These are phyloP conservation scores for Scleroderma bovista DNA, from an alignment of 768 basidiomycete species.

Conservation along the genomic window DNA sequence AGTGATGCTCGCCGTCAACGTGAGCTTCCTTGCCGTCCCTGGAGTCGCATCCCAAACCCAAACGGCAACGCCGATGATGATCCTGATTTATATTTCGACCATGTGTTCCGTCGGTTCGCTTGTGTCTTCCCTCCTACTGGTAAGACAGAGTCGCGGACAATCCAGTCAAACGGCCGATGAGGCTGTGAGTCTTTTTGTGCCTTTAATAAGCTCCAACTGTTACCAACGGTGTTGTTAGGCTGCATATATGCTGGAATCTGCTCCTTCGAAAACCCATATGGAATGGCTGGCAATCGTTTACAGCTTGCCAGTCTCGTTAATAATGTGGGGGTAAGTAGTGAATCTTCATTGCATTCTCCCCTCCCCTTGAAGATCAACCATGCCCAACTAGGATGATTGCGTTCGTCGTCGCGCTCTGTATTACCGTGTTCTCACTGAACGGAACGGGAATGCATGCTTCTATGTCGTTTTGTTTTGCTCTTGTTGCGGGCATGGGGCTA, in stretches of 20 bases:
- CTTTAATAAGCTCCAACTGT: not conserved
- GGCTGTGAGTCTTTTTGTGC: conserved; percentile 28
- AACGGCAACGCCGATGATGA: not conserved
- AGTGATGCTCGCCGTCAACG: conserved; percentile 30
- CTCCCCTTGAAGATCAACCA: not conserved
- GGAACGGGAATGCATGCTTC: not conserved
- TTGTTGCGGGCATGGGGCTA: not conserved
- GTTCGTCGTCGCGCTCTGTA: not conserved
- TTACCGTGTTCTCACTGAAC: not conserved
- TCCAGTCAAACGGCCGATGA: conserved; percentile 31
- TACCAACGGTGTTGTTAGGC: not conserved
- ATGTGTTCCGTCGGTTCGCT: conserved; percentile 5
- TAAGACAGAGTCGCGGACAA: conserved; percentile 27
- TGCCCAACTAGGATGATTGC: not conserved
- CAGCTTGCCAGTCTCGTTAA: not conserved
- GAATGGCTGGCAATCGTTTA: not conserved
- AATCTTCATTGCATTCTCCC: not conserved
- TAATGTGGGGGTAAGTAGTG: not conserved
- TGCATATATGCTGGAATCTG: not conserved
- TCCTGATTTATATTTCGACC: conserved; percentile 3
- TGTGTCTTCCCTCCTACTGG: conserved; percentile 4
- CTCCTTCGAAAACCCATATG: not conserved
- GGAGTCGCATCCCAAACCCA: conserved; percentile 10
- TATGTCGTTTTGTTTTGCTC: not conserved
- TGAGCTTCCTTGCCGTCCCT: conserved; percentile 31